A percentile compares a stretch with the other conserved stretches of the same genome.
These are phyloP conservation scores for Beauveria pseudobassiana DNA, from an alignment of 2,329 filamentous ascomycete genomes.

Conservation along the genomic window DNA sequence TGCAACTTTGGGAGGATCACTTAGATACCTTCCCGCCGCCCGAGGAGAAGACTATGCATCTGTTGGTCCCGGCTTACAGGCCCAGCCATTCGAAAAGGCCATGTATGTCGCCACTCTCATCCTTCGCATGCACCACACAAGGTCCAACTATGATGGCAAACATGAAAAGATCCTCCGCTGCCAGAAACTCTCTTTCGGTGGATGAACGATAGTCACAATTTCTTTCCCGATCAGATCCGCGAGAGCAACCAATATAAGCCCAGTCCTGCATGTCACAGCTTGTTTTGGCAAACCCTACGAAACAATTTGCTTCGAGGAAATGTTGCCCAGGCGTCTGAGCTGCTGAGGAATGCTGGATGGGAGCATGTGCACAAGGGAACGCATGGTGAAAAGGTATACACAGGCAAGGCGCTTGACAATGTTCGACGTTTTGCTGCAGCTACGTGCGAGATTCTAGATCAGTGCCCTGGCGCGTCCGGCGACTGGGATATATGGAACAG, in stretches of 20 bases:
- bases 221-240: slow-evolving; percentile 59
- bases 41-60: slow-evolving; percentile 48
- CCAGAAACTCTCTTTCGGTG: slow-evolving; percentile 77
- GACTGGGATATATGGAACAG: slow-evolving; percentile 79
- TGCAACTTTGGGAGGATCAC: slow-evolving; percentile 49
- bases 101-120: slow-evolving; percentile 71
- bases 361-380: slow-evolving; percentile 64
- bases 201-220: slow-evolving; percentile 68
- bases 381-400: slow-evolving; percentile 60
- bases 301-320: slow-evolving; percentile 68
- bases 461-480: slow-evolving; percentile 60
- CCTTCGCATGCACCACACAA: slow-evolving; percentile 68
- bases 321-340: slow-evolving; percentile 54
- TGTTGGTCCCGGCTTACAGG: slow-evolving; percentile 57
- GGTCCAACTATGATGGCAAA: slow-evolving; percentile 32
- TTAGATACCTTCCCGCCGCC: slow-evolving; percentile 39
- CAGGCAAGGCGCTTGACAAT: slow-evolving; percentile 67
- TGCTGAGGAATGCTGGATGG: slow-evolving; percentile 73
- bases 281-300: slow-evolving; percentile 84
- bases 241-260: slow-evolving; percentile 57
- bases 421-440: slow-evolving; percentile 64
- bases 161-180: slow-evolving; percentile 46
- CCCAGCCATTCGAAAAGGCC: slow-evolving; percentile 64
- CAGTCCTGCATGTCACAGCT: slow-evolving; percentile 65
- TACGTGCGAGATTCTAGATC: slow-evolving; percentile 61